These are phyloP conservation scores for Puya raimondii DNA, from an alignment of 176 grass and related monocot species.

Conservation along the genomic window DNA sequence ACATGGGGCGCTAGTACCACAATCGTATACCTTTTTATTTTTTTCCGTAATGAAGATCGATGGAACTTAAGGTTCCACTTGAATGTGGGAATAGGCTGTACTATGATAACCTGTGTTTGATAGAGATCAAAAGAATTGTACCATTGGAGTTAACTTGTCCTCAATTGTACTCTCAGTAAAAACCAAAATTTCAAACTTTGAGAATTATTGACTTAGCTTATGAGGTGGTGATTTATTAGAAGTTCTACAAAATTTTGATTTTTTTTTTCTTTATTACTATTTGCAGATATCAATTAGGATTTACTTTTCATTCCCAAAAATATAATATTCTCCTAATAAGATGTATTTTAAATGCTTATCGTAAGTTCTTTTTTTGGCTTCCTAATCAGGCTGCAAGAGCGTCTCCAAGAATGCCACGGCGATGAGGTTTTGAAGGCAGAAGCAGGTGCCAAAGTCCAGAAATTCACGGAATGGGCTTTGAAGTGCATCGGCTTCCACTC, in stretches of 20 bases:
- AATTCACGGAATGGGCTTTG: conserved; percentile 96
- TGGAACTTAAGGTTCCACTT: too few species aligned
- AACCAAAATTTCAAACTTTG: too few species aligned
- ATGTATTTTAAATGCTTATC: not conserved
- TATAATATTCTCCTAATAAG: not conserved
- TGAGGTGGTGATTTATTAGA: not conserved
- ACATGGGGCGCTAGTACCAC: too few species aligned
- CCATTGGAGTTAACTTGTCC: too few species aligned
- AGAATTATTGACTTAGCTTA: too few species aligned
- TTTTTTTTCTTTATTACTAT: not conserved
- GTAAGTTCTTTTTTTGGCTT: conserved; percentile 13
- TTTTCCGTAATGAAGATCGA: too few species aligned
- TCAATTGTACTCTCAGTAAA: too few species aligned
- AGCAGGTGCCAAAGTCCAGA: conserved; percentile 78
- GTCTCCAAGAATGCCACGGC: conserved; percentile 84
- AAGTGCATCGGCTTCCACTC: conserved; percentile 77
- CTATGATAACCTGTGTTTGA: too few species aligned
- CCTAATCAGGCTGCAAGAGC: conserved; percentile 59
- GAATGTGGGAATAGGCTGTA: too few species aligned
- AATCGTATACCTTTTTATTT: too few species aligned
- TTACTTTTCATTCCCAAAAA: not conserved
- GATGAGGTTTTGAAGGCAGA: conserved; percentile 90
- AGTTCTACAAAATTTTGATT: not conserved
- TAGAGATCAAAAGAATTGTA: too few species aligned
- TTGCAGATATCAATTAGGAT: not conserved